Evolutionary conservation across 257 asterid genomes (phyloP).

Genomic region (Nicotiana sylvestris): DNA sequence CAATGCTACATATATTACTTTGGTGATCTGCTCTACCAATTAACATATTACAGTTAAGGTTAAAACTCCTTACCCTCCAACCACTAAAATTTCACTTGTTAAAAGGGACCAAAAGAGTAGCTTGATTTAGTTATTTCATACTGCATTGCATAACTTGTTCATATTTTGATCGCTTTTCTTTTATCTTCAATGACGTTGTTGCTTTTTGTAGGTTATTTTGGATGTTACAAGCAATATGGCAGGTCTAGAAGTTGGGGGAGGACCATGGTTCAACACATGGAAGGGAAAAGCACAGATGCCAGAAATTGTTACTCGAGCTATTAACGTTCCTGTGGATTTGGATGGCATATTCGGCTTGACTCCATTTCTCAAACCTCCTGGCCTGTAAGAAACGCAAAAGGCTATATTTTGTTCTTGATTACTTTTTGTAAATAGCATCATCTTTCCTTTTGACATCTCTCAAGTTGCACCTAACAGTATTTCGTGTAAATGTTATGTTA

Average conservation of each 20-base stretch:
- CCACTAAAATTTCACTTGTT: no score
- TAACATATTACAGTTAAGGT: no score
- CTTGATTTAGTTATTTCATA: no score
- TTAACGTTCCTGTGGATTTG: conserved; percentile 66
- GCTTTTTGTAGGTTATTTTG: conserved; percentile 51
- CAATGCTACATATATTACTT: no score
- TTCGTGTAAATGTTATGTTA: neutral
- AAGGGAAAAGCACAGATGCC: conserved; percentile 61
- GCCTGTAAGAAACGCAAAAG: conserved; percentile 37
- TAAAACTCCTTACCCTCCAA: no score
- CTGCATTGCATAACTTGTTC: no score
- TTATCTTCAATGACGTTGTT: neutral
- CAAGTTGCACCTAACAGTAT: neutral
- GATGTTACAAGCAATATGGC: conserved; percentile 95
- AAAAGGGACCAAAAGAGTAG: no score
- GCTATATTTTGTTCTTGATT: neutral
- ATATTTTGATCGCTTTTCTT: no score
- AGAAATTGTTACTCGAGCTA: conserved; percentile 44
- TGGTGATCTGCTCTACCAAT: no score
- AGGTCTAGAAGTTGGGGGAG: conserved; percentile 95
- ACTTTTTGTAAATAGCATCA: neutral
- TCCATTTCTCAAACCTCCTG: conserved; percentile 92
- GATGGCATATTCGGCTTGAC: conserved; percentile 48
- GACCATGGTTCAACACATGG: conserved; percentile 95
- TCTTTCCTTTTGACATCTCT: neutral